Evolutionary conservation across 495 filamentous ascomycete genomes (phyloP), one percentile per base, ranked within the genome.

Genomic region (Astrocystis sublimbata): DNA sequence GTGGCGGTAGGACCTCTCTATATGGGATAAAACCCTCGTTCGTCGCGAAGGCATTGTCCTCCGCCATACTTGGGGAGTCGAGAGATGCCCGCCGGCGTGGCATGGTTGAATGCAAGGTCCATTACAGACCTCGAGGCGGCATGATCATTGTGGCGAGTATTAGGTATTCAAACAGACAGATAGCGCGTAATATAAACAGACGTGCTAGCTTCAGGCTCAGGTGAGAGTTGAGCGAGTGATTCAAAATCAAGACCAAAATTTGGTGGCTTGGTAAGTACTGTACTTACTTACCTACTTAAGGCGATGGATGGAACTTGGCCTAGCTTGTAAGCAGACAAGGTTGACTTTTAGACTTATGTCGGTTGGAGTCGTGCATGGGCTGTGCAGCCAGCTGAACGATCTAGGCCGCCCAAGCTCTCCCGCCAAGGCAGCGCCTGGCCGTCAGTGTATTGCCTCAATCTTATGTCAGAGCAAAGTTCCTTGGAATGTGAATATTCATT

Each of bases 331-430:
- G n/a, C n/a, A 13, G 28, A 17, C 54, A 43, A 57, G 38, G 38
- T 49, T 49, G 46, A 49, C 26, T 49, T 49, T 0, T 28, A 47
- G 12, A 15, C 28, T 15, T 26, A n/a, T 13, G 26, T 31, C 19
- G 19, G 21, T 41, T 42, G 52, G 52, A 38, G 23, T 42, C 17
- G 19, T 31, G 33, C 30, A 17, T 24, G 42, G 31, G 41, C 3
- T 28, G 28, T 47, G 56, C 56, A 58, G 55, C 55, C 26, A 45
- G 55, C 55, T 45, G 38, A 46, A 49, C 30, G 47, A 17, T 19
- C 12, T 9, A 55, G 13, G 31, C 56, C 56, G 56, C 56, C 40
- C 38, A 7, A 35, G 12, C 36, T 6, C n/a, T n/a, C 55, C 5
- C 10, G 21, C 40, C 15, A 15, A 23, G 17, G 3, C 38, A 23